Evolutionary conservation across 1,139 yeast genomes (phyloP).

Genomic region (Taphrina flavorubra): DNA sequence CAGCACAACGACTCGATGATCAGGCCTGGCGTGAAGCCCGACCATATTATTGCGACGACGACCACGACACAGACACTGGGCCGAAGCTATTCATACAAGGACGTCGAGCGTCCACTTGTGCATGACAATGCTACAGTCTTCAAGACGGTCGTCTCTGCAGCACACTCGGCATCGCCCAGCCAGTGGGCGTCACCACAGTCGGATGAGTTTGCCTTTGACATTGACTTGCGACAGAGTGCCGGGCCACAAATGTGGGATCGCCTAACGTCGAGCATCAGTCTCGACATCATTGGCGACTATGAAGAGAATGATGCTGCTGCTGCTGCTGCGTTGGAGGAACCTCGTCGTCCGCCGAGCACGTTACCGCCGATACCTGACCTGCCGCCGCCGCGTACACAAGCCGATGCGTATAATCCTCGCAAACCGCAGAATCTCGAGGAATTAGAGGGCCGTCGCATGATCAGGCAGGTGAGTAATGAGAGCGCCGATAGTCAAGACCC

Average conservation of each 20-base stretch:
- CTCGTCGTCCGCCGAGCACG: slow-evolving; percentile 23
- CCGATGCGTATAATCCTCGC: slow-evolving; percentile 1
- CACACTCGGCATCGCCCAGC: slow-evolving; percentile 5
- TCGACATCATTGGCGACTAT: slow-evolving; percentile 22
- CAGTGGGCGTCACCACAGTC: background rate
- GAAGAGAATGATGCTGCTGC: background rate
- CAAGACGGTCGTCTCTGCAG: slow-evolving; percentile 16
- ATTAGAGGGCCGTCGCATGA: slow-evolving; percentile 9
- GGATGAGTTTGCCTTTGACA: background rate
- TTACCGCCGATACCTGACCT: slow-evolving; percentile 34
- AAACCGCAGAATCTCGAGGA: slow-evolving; percentile 4
- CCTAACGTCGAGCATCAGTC: slow-evolving; percentile 13
- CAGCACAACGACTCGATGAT: slow-evolving; percentile 5
- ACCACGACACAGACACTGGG: slow-evolving; percentile 30
- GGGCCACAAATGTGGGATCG: slow-evolving; percentile 17
- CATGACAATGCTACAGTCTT: background rate
- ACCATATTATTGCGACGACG: slow-evolving; percentile 8
- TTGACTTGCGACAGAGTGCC: slow-evolving; percentile 1
- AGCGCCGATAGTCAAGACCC: slow-evolving; percentile 23
- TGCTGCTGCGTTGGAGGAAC: background rate
- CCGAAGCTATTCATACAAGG: background rate
- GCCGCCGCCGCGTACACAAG: slow-evolving; percentile 18
- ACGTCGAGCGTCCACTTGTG: slow-evolving; percentile 9
- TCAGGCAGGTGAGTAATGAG: slow-evolving; percentile 7
- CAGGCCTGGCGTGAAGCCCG: slow-evolving; percentile 4